phyloP scores from a whole-genome alignment of 2,329 filamentous ascomycete species.

The Pleoardoris graminearum region DNA sequence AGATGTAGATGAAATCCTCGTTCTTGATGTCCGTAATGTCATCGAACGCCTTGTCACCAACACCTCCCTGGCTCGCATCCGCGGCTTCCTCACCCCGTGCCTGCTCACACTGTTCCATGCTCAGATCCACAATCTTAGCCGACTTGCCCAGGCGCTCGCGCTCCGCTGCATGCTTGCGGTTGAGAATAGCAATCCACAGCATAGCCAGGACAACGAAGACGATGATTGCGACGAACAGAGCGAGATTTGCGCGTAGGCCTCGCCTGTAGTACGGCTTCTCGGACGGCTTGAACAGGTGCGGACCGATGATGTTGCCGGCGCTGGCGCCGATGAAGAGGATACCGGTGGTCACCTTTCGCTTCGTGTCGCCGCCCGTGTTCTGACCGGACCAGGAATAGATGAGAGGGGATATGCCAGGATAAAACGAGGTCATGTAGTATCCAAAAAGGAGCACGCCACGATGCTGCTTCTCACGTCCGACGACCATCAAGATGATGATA shows the following conservation, averaged over 20 bases:
- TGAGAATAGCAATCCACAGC: constrained; percentile 57
- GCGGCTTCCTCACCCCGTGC: constrained; percentile 39
- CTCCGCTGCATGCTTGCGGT: constrained; percentile 58
- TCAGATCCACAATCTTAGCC: constrained; percentile 61
- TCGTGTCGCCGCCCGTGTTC: constrained; percentile 70
- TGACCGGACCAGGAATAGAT: constrained; percentile 65
- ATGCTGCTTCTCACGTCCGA: constrained; percentile 52
- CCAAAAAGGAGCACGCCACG: constrained; percentile 58
- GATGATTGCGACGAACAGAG: constrained; percentile 64
- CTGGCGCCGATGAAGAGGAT: constrained; percentile 68
- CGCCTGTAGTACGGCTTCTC: constrained; percentile 62
- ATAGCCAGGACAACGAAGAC: constrained; percentile 53
- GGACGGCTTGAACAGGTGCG: constrained; percentile 64
- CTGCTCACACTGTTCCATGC: constrained; percentile 57
- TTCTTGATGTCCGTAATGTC: constrained; percentile 65
- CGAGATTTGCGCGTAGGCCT: constrained; percentile 63
- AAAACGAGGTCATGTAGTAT: constrained; percentile 64
- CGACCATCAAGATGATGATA: constrained; percentile 57
- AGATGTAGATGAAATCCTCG: constrained; percentile 67
- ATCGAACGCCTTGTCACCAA: constrained; percentile 57
- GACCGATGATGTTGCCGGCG: constrained; percentile 68
- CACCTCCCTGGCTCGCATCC: constrained; percentile 27
- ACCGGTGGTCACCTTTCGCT: constrained; percentile 67
- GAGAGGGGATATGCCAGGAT: constrained; percentile 63
- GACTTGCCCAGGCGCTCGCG: constrained; percentile 64